Evolutionary conservation across 2,329 filamentous ascomycete species (phyloP), one percentile per base, ranked within the genome.

Genomic region (Mariannaea elegans): DNA sequence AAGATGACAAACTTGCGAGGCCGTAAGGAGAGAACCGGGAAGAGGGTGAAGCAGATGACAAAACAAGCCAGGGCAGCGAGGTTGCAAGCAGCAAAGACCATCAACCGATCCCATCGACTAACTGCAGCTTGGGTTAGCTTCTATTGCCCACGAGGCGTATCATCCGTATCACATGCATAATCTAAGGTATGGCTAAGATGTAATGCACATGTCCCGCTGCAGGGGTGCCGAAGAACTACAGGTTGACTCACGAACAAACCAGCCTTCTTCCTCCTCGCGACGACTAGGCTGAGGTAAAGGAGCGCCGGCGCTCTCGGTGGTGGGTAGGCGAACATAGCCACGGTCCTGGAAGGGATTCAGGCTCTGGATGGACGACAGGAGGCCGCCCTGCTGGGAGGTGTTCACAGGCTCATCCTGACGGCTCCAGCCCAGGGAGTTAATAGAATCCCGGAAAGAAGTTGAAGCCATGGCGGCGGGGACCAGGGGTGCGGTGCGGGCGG

Each of bases 1-100:
- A 98, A 78, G 66, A 97, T 93, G 55, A 94, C 94, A 82, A 99
- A 97, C 83, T 98, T 99, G 78, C 91, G 88, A 68, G 94, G 94
- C 75, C 86, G 89, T 66, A 93, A 78, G 67, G 91, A 85, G 67
- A 97, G 84, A 61, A 94, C 84, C 54, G 94, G 94, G 80, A 97
- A 94, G 57, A 98, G 83, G 69, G 90, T 90, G 81, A 98, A 97
- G 82, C 92, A 94, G 71, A 97, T 88, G 75, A 96, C 87, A 82
- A 99, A 98, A 82, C 96, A 94, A 68, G 91, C 92, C 65, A 93
- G 83, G 65, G 95, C 93, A 62, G 90, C 93, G 70, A 97, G 78
- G 78, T 97, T 97, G 81, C 94, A 96, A 73, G 90, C 93, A 66
- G 87, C 90, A 78, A 99, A 99, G 72, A 98, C 87, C 76, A 99